Conservation (phyloP, 139 green algal genomes). For the Astrephomene gubernaculifera region DNA sequence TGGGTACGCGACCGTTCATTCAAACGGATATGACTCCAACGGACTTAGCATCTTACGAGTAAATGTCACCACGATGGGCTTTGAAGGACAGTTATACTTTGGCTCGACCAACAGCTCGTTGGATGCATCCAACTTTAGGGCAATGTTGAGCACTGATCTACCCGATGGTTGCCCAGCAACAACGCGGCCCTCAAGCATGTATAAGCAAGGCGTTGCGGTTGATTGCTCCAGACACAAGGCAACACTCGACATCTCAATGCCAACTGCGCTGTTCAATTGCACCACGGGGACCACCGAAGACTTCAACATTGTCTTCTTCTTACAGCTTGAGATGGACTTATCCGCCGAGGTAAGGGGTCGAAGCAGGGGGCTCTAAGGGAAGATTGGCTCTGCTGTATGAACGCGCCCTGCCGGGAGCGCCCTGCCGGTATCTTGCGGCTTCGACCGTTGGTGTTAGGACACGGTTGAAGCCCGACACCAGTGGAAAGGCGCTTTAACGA, state of each 20-base stretch:
- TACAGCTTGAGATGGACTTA: conserved; percentile 1
- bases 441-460: too few relatives aligned
- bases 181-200: background rate
- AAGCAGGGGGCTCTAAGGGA: too few relatives aligned
- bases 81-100: background rate
- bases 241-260: conserved; percentile 20
- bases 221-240: background rate
- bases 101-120: background rate
- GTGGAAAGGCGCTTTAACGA: too few relatives aligned
- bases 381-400: too few relatives aligned
- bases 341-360: background rate
- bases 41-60: background rate
- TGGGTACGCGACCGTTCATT: conserved; percentile 2
- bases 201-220: background rate
- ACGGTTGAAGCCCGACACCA: too few relatives aligned
- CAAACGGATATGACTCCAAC: background rate
- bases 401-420: too few relatives aligned
- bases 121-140: background rate
- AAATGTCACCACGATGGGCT: background rate
- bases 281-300: conserved; percentile 10
- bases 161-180: background rate
- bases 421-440: too few relatives aligned
- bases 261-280: conserved; percentile 14
- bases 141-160: background rate
- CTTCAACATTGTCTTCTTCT: conserved; percentile 18